Evolutionary conservation across 805 yeast genomes (phyloP).

Genomic region (Saturnispora quitensis): DNA sequence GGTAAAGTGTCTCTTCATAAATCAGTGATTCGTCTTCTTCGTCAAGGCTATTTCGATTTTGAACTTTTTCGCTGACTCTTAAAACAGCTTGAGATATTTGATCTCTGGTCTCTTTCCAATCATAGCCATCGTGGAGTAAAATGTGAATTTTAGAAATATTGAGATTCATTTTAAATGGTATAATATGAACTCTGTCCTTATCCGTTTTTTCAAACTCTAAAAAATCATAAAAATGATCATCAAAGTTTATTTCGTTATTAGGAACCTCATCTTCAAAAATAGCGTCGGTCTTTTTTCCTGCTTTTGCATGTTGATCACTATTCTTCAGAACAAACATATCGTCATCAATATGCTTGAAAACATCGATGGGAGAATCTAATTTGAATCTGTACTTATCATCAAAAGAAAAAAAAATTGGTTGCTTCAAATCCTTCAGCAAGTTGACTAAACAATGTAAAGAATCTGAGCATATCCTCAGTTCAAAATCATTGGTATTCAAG

Average conservation of each 20-base stretch:
- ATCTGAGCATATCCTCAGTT: constrained; percentile 66
- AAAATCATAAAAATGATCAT: constrained; percentile 24
- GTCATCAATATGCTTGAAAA: constrained; percentile 35
- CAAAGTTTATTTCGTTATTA: constrained; percentile 15
- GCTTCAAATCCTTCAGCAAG: constrained; percentile 59
- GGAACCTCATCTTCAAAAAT: neutral
- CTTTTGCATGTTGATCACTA: neutral
- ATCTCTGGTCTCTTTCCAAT: constrained; percentile 73
- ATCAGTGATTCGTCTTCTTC: constrained; percentile 22
- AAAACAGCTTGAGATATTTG: constrained; percentile 58
- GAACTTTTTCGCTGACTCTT: constrained; percentile 45
- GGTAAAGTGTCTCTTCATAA: constrained; percentile 54
- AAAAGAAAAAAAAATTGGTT: constrained; percentile 51
- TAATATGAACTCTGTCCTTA: constrained; percentile 5
- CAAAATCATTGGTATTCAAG: constrained; percentile 29
- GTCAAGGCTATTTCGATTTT: neutral
- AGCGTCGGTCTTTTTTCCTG: neutral
- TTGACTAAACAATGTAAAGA: constrained; percentile 68
- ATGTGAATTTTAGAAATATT: constrained; percentile 34
- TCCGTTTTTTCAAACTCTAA: constrained; percentile 1
- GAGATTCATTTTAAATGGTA: constrained; percentile 26
- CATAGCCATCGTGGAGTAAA: constrained; percentile 80
- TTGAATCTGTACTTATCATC: constrained; percentile 45
- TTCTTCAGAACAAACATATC: constrained; percentile 18
- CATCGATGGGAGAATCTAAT: constrained; percentile 28